Base-by-base conservation (phyloP, 148 eudicot genomes). In the Mesembryanthemum crystallinum region DNA sequence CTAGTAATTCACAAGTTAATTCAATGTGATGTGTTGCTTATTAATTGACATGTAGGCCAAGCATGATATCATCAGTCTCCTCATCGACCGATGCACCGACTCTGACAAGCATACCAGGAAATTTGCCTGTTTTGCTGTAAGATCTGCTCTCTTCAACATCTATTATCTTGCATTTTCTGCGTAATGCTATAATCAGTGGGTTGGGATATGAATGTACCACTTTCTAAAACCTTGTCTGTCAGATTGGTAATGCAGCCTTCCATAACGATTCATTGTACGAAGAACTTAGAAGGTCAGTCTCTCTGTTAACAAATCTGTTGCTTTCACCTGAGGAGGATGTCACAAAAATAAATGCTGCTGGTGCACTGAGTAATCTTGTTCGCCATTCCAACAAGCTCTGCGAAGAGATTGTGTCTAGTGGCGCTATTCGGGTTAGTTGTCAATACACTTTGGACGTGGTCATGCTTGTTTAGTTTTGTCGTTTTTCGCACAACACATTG, bases 51-150 rank as follows among this genome's bases (percentile, higher is more conserved):
- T 85, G 24, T 75, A 95, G 99, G 96, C 88, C 73, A 83, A 83
- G 59, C 89, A 89, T 76, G 76, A 77, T 20, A 86, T 95, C 75
- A 77, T 95, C 69, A 60, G 80, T 82, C 85, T 84, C 68, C 88
- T 95, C 70, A 85, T 95, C 64, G 99, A 92, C 66, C 90, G 94
- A 75, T 92, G 96, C 61, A 83, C 88, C 70, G 99, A 95, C 77
- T 79, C 88, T 43, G 99, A 95, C 89, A 89, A 84, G 79, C 85
- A 94, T 63, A 91, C 99, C 12, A 79, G 97, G 80, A 95, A 95
- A 83, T 95, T 89, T 85, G 97, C 97, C 67, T 95, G 97, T 83
- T 95, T 95, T 86, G 97, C 97, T 63, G 99, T 95, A 87, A 87
- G 91, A 35, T 79, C 24, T 66, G 64, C 72, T 55, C 25, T 24